A percentile compares a stretch with the other conserved stretches of the same genome.
These are phyloP conservation scores for Talaromyces sp. DNA, from an alignment of 2,329 filamentous ascomycete genomes.

Conservation along the genomic window DNA sequence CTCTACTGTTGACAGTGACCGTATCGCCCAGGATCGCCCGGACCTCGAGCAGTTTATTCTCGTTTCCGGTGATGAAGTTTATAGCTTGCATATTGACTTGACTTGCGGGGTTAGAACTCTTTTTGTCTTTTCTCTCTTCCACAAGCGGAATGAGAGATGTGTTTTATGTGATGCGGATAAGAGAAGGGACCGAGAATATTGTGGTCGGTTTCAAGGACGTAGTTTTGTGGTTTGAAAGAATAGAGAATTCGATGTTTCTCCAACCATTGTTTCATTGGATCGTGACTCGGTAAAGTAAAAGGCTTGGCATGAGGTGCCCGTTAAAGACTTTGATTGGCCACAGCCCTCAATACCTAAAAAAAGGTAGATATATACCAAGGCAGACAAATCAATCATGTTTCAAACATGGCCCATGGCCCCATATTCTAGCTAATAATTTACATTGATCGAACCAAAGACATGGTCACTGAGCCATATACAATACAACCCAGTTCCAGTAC, in stretches of 20 bases:
- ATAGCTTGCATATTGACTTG: slow-evolving; percentile 49
- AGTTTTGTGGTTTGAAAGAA: background rate
- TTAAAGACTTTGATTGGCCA: background rate
- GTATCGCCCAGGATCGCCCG: slow-evolving; percentile 71
- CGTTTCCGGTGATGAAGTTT: slow-evolving; percentile 95
- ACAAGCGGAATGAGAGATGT: background rate
- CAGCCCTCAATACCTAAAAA: background rate
- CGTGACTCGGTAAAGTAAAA: background rate
- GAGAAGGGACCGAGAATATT: background rate
- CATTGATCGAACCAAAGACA: background rate
- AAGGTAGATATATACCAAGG: background rate
- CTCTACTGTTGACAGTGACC: slow-evolving; percentile 67
- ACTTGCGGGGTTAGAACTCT: background rate
- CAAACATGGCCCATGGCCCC: background rate
- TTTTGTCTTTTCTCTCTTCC: background rate
- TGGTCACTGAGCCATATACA: background rate
- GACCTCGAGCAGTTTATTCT: slow-evolving; percentile 88
- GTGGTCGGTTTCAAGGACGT: background rate
- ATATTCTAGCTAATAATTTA: background rate
- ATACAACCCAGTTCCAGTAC: background rate
- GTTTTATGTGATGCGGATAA: background rate
- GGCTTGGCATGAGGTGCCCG: background rate
- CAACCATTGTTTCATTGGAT: background rate
- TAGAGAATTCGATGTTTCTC: background rate
- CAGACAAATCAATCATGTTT: background rate